Evolutionary conservation across 2,329 filamentous ascomycete genomes (phyloP), one percentile per base, ranked within the genome.

Genomic region (Cordyceps pruinosa): DNA sequence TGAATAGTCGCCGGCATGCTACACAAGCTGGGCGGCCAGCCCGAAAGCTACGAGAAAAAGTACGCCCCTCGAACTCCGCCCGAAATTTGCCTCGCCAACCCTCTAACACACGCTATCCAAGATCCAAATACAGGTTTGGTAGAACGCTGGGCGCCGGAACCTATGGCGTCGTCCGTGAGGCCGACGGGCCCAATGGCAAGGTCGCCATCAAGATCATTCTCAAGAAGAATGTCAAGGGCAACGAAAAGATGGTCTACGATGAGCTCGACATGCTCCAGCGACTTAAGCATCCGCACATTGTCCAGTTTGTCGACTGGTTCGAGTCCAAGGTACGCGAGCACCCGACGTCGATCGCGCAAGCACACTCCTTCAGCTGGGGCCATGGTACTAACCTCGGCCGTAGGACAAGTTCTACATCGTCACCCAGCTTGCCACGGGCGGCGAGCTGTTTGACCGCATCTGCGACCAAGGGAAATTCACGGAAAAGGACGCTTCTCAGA

Each of bases 341-440:
- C 46, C 28, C 47, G 46, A 53, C 42, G 17, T 47, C 35, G 35
- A 35, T 53, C 10, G 13, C 19, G 21, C 7, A 21, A 15, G 5
- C 6, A 45, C 6, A 17, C 5, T 6, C 50, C 7, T 4, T 12
- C 25, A 8, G 39, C 9, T 15, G 7, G 19, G 13, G 34, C 34
- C 15, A 19, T 47, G 13, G n/a, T n/a, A 41, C 53, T 59, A 28
- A 56, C 58, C 13, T 37, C n/a, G 57, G 23, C 28, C 52, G 26
- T 47, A 96, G 91, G 94, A 99, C 79, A 99, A 99, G 78, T 99
- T 96, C 77, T 99, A 99, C 73, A 97, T 99, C 65, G 92, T 99
- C 66, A 99, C 94, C 32, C 88, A 99, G 73, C 81, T 99, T 57
- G 94, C 94, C 42, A 96, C 90, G 0, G 94, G 94, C 64, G 94